Base-by-base conservation (phyloP, 2,329 filamentous ascomycete genomes). In the Domatiomyces globalis region DNA sequence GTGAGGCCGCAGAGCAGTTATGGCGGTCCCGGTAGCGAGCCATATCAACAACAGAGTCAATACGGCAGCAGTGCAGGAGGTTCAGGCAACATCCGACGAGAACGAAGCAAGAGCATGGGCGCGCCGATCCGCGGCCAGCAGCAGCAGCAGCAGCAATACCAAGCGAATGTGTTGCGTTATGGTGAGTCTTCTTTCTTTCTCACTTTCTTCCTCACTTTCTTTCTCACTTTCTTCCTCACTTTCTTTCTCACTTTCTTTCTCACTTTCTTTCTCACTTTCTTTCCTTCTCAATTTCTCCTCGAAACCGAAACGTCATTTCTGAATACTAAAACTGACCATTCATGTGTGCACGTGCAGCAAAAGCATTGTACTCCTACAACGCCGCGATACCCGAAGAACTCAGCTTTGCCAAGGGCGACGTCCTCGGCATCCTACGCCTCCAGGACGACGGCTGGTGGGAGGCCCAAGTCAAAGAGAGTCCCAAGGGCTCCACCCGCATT, bases 381-480 rank as follows among this genome's bases (percentile, higher is more conserved):
- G 88, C 92, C 2, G 90, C 88, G 19, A 98, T 98, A 53, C 87
- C 90, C 0, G 92, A 96, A 65, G 94, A 98, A 69, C 73, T 98
- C 18, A 84, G 85, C 12, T 98, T 98, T 67, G 75, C 76, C 46
- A 98, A 98, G 71, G 89, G 89, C 46, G 94, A 98, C 64, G 81
- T 90, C 53, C 74, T 98, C 12, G 87, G 90, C 1, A 82, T 98
- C 12, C 73, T 95, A 46, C 78, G 89, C 54, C 80, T 94, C 62
- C 92, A 98, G 69, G 92, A 98, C 65, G 92, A 98, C 64, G 92
- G 92, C 18, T 98, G 92, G 92, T 98, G 94, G 59, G 92, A 98
- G 71, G 94, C 94, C 10, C 90, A 95, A 67, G 80, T 95, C 43
- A 85, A 89, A 45, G 82, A 83, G 18, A 75, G 73, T 60, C 45